These are phyloP conservation scores for Xylaria sp. DNA, from an alignment of 2,329 filamentous ascomycete genomes.

Conservation along the genomic window DNA sequence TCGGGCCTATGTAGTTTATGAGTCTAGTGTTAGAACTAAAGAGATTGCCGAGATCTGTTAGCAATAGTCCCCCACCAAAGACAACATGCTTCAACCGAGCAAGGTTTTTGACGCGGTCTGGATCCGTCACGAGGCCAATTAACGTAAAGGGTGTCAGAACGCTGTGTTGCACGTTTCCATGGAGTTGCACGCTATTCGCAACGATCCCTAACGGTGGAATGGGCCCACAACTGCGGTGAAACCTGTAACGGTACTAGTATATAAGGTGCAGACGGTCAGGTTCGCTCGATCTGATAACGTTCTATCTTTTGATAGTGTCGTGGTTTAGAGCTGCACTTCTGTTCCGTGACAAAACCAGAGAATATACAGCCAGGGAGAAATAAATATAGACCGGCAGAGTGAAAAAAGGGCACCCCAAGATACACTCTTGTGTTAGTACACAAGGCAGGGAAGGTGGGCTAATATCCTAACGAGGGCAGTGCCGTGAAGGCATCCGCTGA, in stretches of 20 bases:
- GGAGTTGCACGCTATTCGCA: neutral
- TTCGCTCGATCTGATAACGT: no score
- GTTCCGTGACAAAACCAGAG: no score
- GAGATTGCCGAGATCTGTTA: neutral
- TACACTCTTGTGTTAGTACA: neutral
- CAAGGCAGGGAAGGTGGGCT: neutral
- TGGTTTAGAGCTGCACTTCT: no score
- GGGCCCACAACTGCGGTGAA: neutral
- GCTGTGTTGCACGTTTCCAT: neutral
- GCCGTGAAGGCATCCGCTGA: conserved; percentile 54
- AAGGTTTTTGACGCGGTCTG: neutral
- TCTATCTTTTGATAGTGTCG: no score
- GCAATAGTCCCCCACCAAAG: neutral
- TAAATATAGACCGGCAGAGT: neutral
- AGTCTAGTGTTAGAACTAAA: neutral
- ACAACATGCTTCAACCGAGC: neutral
- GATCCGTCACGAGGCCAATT: neutral
- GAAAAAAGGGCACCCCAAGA: neutral
- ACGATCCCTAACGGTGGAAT: neutral
- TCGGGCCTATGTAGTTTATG: neutral
- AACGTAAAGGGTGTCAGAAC: neutral
- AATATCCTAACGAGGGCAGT: conserved; percentile 32
- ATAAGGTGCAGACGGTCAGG: no score
- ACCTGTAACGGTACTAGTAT: no score
- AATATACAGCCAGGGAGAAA: neutral